phyloP scores from a whole-genome alignment of 2,329 filamentous ascomycete genomes.

The Sclerotinia spermophila region DNA sequence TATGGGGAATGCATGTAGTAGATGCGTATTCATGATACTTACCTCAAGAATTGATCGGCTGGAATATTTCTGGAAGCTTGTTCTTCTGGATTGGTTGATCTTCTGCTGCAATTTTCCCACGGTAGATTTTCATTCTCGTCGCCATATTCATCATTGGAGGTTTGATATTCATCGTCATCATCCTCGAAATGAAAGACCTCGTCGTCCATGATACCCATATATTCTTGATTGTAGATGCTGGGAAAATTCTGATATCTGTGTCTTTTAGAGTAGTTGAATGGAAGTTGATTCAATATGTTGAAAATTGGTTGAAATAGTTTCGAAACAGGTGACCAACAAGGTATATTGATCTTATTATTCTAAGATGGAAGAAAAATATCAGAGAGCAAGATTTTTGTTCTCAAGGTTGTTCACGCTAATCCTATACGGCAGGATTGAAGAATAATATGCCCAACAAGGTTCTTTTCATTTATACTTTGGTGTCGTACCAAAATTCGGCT shows the following conservation, averaged over 20 bases:
- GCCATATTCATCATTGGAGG: background rate
- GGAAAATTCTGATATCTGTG: background rate
- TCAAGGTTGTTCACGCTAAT: background rate
- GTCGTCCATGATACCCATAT: background rate
- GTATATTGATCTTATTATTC: background rate
- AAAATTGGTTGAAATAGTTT: background rate
- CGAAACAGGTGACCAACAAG: background rate
- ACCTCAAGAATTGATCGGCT: constrained; percentile 13
- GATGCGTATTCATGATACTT: no score
- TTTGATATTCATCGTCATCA: background rate
- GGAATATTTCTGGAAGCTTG: background rate
- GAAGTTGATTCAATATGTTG: background rate
- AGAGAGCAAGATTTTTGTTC: background rate
- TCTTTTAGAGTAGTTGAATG: background rate
- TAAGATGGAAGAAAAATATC: background rate
- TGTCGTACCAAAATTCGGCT: background rate
- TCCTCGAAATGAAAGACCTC: background rate
- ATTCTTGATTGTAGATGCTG: background rate
- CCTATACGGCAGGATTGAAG: background rate
- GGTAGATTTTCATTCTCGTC: background rate
- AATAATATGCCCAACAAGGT: background rate
- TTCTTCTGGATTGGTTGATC: background rate
- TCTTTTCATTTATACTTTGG: background rate
- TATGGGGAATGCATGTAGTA: background rate
- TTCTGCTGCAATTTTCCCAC: background rate